Evolutionary conservation across 306 rosid species (phyloP), one percentile per base, ranked within the genome.

Genomic region (Prosopis cineraria): DNA sequence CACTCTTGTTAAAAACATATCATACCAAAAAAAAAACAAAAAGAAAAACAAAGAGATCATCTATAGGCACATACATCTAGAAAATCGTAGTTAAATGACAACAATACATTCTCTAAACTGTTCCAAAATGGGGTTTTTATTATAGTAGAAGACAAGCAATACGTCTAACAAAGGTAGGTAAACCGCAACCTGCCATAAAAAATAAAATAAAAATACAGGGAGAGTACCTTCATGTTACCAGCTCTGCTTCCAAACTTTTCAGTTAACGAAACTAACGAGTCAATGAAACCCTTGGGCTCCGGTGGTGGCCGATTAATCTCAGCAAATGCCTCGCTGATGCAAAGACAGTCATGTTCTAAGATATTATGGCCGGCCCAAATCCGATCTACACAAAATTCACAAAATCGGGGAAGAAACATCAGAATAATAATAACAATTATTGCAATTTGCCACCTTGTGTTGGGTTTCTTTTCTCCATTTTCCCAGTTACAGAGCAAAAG

Each of bases 351-450:
- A 82, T 90, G 91, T 73, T 90, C 84, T 53, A 85, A 3, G 70
- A 92, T 92, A 65, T 92, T 92, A 40, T 95, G 98, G 60, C 98
- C 98, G 0, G 97, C 98, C 98, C 98, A 92, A 69, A 95, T 90
- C 78, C 97, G 84, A 33, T 95, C 97, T 95, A 56, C 80, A 73
- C 72, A 73, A 67, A 78, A 80, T 64, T 70, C 83, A 9, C 29
- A 53, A 41, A 10, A 60, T n/a, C n/a, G n/a, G n/a, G n/a, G n/a
- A n/a, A n/a, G n/a, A n/a, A n/a, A n/a, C n/a, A n/a, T n/a, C n/a
- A n/a, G n/a, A n/a, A n/a, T n/a, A n/a, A n/a, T n/a, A 36, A 40
- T 2, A 40, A 10, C 10, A 8, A 40, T 40, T 8, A 40, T 9
- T 40, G 44, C 44, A 9, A 40, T 40, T 40, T 40, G 44, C 44